Evolutionary conservation across 345 rosid genomes (phyloP).

Genomic region (Pelargonium nanum): DNA sequence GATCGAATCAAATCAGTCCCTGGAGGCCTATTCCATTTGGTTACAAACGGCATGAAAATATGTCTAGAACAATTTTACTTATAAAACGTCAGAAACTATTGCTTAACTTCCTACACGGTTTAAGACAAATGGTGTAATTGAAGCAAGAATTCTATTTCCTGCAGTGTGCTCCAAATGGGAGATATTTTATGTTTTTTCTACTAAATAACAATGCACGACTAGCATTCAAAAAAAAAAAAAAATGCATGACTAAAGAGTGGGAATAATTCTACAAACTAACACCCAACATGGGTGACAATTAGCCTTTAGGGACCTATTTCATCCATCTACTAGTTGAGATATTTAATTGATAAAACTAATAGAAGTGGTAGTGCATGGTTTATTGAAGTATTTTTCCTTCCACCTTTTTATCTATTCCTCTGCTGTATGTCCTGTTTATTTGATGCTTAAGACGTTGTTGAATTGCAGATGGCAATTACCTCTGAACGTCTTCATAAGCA

Average conservation of each 20-base stretch:
- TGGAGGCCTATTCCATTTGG: too few relatives aligned
- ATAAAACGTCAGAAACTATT: too few relatives aligned
- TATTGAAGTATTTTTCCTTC: not conserved
- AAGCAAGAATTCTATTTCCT: not conserved
- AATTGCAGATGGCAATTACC: conserved; percentile 72
- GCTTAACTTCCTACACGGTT: not conserved
- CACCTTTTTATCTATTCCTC: not conserved
- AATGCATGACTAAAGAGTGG: not conserved
- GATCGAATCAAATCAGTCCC: too few relatives aligned
- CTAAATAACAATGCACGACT: not conserved
- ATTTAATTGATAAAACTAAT: not conserved
- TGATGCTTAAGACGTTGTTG: not conserved
- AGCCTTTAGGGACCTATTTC: not conserved
- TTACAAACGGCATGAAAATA: too few relatives aligned
- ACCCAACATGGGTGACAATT: not conserved
- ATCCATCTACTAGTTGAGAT: not conserved
- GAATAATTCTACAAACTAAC: not conserved
- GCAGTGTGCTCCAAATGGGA: not conserved
- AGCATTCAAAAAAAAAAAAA: too few relatives aligned
- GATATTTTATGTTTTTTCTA: too few relatives aligned
- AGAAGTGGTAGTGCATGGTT: not conserved
- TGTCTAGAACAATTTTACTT: too few relatives aligned
- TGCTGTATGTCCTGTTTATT: not conserved
- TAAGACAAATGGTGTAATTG: not conserved
- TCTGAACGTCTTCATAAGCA: conserved; percentile 87